Base-by-base conservation (phyloP, 495 filamentous ascomycete species). In the Tricharina praecox region DNA sequence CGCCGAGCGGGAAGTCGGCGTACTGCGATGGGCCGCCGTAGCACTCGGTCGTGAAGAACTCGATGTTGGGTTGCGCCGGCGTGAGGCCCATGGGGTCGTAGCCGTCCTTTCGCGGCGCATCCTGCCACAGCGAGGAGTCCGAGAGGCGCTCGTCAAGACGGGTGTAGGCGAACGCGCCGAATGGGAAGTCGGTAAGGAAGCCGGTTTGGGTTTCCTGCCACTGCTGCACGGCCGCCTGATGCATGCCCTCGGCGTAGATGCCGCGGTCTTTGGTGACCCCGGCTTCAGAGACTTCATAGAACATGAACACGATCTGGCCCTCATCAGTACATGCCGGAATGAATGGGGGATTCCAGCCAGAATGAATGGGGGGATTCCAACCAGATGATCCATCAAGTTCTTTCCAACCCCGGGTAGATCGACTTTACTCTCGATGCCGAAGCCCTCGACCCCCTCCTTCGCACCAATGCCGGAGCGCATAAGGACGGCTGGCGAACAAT, bases 21-120 rank as follows among this genome's bases (percentile, higher is more conserved):
- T 65, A 72, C 44, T 74, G 68, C 49, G 68, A 68, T 0, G 69
- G 70, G 0, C 70, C 70, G 24, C 67, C 69, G 46, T 72, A 74
- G 57, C 67, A 70, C 50, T 71, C 70, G 5, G 69, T 69, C 5
- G 53, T 65, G 56, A 71, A 71, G 53, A 72, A 67, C 50, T 74
- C 71, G 45, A 71, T 55, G 42, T 71, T 70, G 0, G 71, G 69
- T 42, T 74, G 69, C 9, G 54, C 53, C 5, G 62, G 53, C 0
- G 67, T 70, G 8, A 72, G 56, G 23, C 68, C 69, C 67, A 72
- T 71, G 2, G 71, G 68, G 43, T 72, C 69, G n/a, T 68, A 66
- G 20, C 69, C 68, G 33, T 62, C 59, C 46, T 61, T 25, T 8
- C 66, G 62, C 4, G 64, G 56, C 0, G 67, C 61, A 26, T 63